Conservation (phyloP, 805 yeast species). For the Yarrowia phangngaensis region DNA sequence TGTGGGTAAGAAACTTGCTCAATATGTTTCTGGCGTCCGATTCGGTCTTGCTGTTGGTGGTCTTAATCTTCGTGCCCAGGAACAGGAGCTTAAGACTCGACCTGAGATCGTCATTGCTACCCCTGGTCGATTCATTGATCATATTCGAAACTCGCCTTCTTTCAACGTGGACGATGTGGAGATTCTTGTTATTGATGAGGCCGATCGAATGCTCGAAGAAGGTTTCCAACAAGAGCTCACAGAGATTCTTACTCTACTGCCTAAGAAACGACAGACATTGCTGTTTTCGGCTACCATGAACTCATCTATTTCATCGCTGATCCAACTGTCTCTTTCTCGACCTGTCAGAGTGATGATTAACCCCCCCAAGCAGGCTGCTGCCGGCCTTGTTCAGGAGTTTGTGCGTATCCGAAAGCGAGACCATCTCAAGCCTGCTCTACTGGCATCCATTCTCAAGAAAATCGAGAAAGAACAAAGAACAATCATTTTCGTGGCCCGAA, state of each 20-base stretch:
- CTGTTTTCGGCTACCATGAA: slow-evolving; percentile 98
- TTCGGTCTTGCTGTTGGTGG: slow-evolving; percentile 99
- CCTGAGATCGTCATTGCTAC: slow-evolving; percentile 98
- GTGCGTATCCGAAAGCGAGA: slow-evolving; percentile 85
- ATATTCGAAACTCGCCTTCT: slow-evolving; percentile 88
- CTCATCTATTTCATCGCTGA: slow-evolving; percentile 79
- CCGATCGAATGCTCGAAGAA: slow-evolving; percentile 98
- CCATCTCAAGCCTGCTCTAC: slow-evolving; percentile 80
- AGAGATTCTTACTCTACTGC: slow-evolving; percentile 82
- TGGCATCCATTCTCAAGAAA: slow-evolving; percentile 65
- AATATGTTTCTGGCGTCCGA: slow-evolving; percentile 68
- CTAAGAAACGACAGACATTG: slow-evolving; percentile 88
- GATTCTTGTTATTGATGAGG: slow-evolving; percentile 91
- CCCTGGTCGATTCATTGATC: slow-evolving; percentile 98
- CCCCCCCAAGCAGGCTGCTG: slow-evolving; percentile 92
- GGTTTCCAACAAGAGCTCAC: slow-evolving; percentile 95
- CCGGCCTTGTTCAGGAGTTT: slow-evolving; percentile 88
- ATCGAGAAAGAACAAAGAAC: slow-evolving; percentile 68
- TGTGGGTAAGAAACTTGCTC: slow-evolving; percentile 82
- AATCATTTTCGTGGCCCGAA: slow-evolving; percentile 88
- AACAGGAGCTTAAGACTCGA: slow-evolving; percentile 82
- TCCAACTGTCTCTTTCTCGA: slow-evolving; percentile 78
- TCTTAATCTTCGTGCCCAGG: slow-evolving; percentile 89
- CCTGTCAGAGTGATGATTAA: slow-evolving; percentile 96
- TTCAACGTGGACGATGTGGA: slow-evolving; percentile 89